Evolutionary conservation across 495 filamentous ascomycete species (phyloP).

Genomic region (Talaromyces wortmannii): DNA sequence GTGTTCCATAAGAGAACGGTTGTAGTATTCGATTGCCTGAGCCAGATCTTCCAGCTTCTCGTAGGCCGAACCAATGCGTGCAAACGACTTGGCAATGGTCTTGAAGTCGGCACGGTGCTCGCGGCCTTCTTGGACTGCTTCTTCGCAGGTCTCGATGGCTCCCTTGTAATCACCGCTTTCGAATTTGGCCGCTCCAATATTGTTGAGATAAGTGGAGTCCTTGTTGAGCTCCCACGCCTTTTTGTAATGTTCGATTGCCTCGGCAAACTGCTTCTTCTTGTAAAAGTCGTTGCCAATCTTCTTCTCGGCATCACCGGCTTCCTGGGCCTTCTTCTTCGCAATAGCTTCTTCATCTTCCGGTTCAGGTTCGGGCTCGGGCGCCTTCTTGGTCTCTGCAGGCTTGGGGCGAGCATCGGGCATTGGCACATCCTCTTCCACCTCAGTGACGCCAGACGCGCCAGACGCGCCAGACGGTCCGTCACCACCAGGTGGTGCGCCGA

Average conservation of each 20-base stretch:
- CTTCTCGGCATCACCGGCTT: slow-evolving; percentile 91
- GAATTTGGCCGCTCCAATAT: slow-evolving; percentile 87
- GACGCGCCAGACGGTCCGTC: slow-evolving; percentile 22
- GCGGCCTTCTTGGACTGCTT: slow-evolving; percentile 83
- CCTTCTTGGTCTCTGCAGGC: slow-evolving; percentile 44
- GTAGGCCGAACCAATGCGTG: slow-evolving; percentile 82
- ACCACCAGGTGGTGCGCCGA: slow-evolving; percentile 52
- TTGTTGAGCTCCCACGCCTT: slow-evolving; percentile 94
- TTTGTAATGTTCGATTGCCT: slow-evolving; percentile 88
- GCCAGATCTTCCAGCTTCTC: slow-evolving; percentile 79
- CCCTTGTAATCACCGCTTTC: slow-evolving; percentile 92
- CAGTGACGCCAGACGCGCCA: slow-evolving; percentile 19
- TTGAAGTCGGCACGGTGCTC: slow-evolving; percentile 91
- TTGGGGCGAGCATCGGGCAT: slow-evolving; percentile 65
- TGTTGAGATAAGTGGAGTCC: slow-evolving; percentile 97
- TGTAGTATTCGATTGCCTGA: slow-evolving; percentile 83
- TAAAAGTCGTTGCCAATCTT: slow-evolving; percentile 89
- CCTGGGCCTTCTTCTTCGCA: slow-evolving; percentile 83
- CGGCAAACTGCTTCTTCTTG: slow-evolving; percentile 95
- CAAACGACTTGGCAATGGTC: slow-evolving; percentile 90
- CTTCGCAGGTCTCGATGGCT: slow-evolving; percentile 77
- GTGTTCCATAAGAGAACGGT: slow-evolving; percentile 92
- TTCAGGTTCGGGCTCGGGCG: slow-evolving; percentile 56
- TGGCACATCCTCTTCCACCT: slow-evolving; percentile 65
- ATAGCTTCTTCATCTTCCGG: slow-evolving; percentile 72